phyloP scores from a whole-genome alignment of 495 filamentous ascomycete genomes.

The Letharia lupina region DNA sequence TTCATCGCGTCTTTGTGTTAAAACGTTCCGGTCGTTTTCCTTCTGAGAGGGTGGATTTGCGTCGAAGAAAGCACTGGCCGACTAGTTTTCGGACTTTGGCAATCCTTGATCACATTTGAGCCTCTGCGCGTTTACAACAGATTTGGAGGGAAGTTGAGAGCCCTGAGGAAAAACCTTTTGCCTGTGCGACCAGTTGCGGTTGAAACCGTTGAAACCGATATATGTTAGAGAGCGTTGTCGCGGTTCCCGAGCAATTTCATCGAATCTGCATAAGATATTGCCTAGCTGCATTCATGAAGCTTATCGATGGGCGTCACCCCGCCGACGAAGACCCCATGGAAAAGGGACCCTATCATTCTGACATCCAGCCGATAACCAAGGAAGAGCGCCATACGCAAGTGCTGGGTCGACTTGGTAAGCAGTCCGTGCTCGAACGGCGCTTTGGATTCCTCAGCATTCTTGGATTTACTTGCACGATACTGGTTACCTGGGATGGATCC shows the following conservation, averaged over 20 bases:
- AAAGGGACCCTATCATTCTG: slow-evolving; percentile 8
- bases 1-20: too few relatives aligned
- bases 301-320: background rate
- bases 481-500: slow-evolving; percentile 41
- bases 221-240: background rate
- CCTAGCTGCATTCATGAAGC: slow-evolving; percentile 1
- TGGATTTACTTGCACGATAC: slow-evolving; percentile 38
- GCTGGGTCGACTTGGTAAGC: slow-evolving; percentile 44
- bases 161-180: background rate
- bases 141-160: background rate
- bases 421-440: slow-evolving; percentile 41
- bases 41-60: background rate
- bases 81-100: background rate
- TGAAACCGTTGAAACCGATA: background rate
- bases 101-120: background rate
- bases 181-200: background rate
- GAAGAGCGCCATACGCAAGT: slow-evolving; percentile 35
- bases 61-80: background rate
- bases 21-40: too few relatives aligned
- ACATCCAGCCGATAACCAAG: slow-evolving; percentile 9
- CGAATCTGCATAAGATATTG: background rate
- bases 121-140: background rate
- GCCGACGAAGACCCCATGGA: background rate
- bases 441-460: slow-evolving; percentile 42
- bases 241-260: too few relatives aligned